Evolutionary conservation across 345 rosid genomes (phyloP).

Genomic region (Cardamine occulta): DNA sequence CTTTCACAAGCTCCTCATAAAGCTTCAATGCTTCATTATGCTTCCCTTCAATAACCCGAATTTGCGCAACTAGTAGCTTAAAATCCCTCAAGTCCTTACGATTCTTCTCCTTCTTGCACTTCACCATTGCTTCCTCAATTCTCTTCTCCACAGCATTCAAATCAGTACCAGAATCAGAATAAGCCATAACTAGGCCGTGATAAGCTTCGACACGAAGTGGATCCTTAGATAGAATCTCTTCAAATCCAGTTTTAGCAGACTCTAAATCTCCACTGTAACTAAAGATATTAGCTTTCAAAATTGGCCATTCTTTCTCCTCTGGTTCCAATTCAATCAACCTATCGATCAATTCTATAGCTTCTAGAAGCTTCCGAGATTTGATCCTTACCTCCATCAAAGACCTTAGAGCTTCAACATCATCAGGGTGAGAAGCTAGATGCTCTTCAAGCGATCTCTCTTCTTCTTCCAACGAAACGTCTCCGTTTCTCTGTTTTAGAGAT

Average conservation of each 20-base stretch:
- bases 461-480: conserved; percentile 45
- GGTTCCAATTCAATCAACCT: conserved; percentile 79
- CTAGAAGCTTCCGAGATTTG: conserved; percentile 60
- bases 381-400: conserved; percentile 73
- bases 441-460: conserved; percentile 59
- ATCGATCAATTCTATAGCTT: conserved; percentile 62
- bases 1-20: conserved; percentile 77
- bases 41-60: conserved; percentile 69
- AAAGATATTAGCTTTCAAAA: conserved; percentile 68
- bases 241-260: conserved; percentile 59
- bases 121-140: conserved; percentile 68
- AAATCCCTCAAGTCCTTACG: conserved; percentile 71
- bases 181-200: conserved; percentile 79
- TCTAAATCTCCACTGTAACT: conserved; percentile 66
- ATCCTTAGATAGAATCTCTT: conserved; percentile 66
- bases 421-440: conserved; percentile 48
- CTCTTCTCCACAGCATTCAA: conserved; percentile 57
- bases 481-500: conserved; percentile 34
- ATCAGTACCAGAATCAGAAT: conserved; percentile 57
- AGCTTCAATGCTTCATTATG: conserved; percentile 75
- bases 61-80: conserved; percentile 77
- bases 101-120: conserved; percentile 74
- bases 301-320: conserved; percentile 72
- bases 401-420: conserved; percentile 57
- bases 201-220: conserved; percentile 86